Evolutionary conservation across 1,139 yeast species (phyloP), one percentile per base, ranked within the genome.

Genomic region (Zygoascus meyerae): DNA sequence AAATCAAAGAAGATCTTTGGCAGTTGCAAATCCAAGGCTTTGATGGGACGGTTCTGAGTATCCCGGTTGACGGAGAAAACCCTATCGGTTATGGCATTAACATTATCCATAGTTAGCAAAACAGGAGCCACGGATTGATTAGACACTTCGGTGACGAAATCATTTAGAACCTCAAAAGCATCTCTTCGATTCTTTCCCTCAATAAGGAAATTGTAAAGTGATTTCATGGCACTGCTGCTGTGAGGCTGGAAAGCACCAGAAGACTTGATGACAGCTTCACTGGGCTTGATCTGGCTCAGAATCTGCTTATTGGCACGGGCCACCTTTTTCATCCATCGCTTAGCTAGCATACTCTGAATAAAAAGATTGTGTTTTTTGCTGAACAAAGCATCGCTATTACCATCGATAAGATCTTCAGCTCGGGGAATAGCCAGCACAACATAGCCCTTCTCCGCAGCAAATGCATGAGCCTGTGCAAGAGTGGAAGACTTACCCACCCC

Each of bases 401-500:
- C 97, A 56, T 86, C 79, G 17, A 81, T 71, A 18, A 87, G 70
- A 32, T 71, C 66, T 41, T 74, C 77, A 1, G 89, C 81, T 52
- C 80, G 70, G 28, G 87, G 79, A 26, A 90, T 67, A 50, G 86
- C 87, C 43, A 90, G 61, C 2, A 86, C 69, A 15, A 86, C 69
- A 16, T 77, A 71, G 7, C 77, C 74, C n/a, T 66, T 56, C 9
- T 71, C 67, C 37, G 73, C 62, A 1, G 92, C 83, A 39, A 75
- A 59, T 0, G 92, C 83, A 48, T 84, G 83, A 1, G 82, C 73
- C 63, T 90, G 96, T 0, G 92, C 68, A 44, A 90, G 58, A 35
- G 83, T 64, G 0, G 89, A 78, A 2, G 92, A 77, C 68, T 90
- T 90, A 9, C 97, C 97, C 9, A 77, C 74, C 41, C 96, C 96